Evolutionary conservation across 768 basidiomycete species (phyloP).

Genomic region (Tremella yokohamensis): DNA sequence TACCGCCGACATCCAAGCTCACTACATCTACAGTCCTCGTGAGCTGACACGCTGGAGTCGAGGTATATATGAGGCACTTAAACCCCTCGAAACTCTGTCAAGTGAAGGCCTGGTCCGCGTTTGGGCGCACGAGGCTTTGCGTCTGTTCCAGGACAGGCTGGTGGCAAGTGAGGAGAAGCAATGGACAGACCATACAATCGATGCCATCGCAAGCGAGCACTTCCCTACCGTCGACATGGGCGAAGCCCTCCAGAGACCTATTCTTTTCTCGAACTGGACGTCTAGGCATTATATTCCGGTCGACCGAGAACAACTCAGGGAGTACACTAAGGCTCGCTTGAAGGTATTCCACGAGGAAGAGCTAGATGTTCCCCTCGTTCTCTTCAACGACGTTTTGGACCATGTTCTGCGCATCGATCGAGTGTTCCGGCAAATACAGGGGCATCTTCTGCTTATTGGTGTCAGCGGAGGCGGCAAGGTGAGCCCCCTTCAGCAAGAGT

Average conservation of each 20-base stretch:
- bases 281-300: conserved; percentile 95
- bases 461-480: conserved; percentile 99
- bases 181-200: conserved; percentile 94
- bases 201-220: conserved; percentile 73
- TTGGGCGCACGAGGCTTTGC: conserved; percentile 96
- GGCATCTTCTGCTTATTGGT: conserved; percentile 92
- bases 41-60: conserved; percentile 97
- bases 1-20: conserved; percentile 94
- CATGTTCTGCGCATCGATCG: conserved; percentile 97
- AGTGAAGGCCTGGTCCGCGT: conserved; percentile 93
- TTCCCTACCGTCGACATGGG: conserved; percentile 89
- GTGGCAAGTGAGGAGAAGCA: conserved; percentile 85
- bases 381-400: conserved; percentile 98
- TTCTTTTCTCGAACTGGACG: conserved; percentile 98
- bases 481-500: conserved; percentile 11
- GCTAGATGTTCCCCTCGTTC: conserved; percentile 90
- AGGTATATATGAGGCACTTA: conserved; percentile 94
- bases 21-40: conserved; percentile 98
- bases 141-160: conserved; percentile 95
- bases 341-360: conserved; percentile 99
- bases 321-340: conserved; percentile 93
- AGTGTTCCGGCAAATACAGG: conserved; percentile 97
- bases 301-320: conserved; percentile 84
- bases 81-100: conserved; percentile 84
- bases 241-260: conserved; percentile 81